Evolutionary conservation across 164 flowering plant species (phyloP), one percentile per base, ranked within the genome.

Genomic region (Cinnamomum chago): DNA sequence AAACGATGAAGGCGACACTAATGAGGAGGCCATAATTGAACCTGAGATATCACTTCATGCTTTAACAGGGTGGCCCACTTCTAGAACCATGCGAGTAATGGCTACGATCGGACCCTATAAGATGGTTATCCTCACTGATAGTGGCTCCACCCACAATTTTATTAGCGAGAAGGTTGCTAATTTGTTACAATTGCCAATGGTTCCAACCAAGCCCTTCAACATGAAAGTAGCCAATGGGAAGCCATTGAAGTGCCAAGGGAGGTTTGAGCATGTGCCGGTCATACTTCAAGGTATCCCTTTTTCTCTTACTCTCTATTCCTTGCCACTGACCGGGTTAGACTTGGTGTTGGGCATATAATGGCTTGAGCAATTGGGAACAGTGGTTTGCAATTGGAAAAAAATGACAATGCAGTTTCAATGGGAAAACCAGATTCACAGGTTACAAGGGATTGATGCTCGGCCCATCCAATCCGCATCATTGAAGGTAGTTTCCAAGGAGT

Each of bases 1-100:
- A 51, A 51, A 15, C 17, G 17, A 15, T 51, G 17, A 11, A 51
- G 17, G 3, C 17, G 17, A 51, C 58, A 28, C 30, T 28, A 2
- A 28, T 28, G 17, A 12, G 58, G 58, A 51, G 14, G 17, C 58
- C 58, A 51, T 51, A 51, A 0, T 15, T 15, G 58, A 51, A 50
- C 75, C 68, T 1, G 55, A 76, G 25, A 66, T 76, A 11, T 30
- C 72, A 1, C 50, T 76, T 5, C 72, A 76, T 33, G 75, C 75
- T 1, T 14, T 76, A 1, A 72, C 73, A 2, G 76, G 76, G 24
- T 72, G 76, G 72, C 1, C 79, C 0, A 13, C 76, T 2, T 10
- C 68, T 0, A 33, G 18, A 18, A 77, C 79, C 18, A 70, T 80
- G 74, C 11, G 72, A 18, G 51, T 80, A 0, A 14, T 3, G 23